Conservation (phyloP, 2,329 filamentous ascomycete species). For the Myriosclerotinia scirpicola region DNA sequence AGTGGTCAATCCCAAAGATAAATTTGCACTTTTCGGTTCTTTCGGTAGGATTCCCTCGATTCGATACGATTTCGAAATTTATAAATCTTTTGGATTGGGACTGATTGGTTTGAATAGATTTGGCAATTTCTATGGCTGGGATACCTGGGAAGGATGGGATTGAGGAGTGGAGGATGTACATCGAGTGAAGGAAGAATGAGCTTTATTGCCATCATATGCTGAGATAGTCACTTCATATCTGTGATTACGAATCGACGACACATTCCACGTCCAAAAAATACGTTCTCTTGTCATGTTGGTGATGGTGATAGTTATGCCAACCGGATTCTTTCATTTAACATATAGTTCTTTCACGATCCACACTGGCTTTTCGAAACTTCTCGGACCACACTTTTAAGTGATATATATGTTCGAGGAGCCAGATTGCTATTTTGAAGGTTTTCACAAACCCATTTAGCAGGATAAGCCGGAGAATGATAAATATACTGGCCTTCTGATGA, state of each 20-base stretch:
- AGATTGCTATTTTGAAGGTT: conserved; percentile 41
- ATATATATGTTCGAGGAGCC: conserved; percentile 39
- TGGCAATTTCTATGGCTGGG: conserved; percentile 21
- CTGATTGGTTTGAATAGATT: conserved; percentile 22
- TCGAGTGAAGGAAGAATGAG: conserved; percentile 33
- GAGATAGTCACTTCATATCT: conserved; percentile 38
- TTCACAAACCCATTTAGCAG: conserved; percentile 23
- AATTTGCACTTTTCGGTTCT: conserved; percentile 36
- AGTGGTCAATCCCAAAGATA: conserved; percentile 52
- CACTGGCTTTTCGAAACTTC: conserved; percentile 41
- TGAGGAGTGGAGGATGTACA: conserved; percentile 10
- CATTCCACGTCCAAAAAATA: conserved; percentile 34
- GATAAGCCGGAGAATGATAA: conserved; percentile 42
- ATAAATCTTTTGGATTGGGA: conserved; percentile 1
- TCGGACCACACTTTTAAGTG: conserved; percentile 40
- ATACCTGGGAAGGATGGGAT: conserved; percentile 19
- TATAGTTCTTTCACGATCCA: background rate
- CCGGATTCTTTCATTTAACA: conserved; percentile 26
- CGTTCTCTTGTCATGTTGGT: conserved; percentile 25
- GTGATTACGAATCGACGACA: conserved; percentile 39
- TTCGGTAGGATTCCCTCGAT: conserved; percentile 33
- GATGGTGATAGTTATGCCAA: conserved; percentile 13
- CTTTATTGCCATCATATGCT: conserved; percentile 36
- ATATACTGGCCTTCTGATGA: conserved; percentile 57
- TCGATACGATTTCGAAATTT: background rate